Conservation (phyloP, 1,139 yeast genomes). For the Yamadazyma trypodendri region DNA sequence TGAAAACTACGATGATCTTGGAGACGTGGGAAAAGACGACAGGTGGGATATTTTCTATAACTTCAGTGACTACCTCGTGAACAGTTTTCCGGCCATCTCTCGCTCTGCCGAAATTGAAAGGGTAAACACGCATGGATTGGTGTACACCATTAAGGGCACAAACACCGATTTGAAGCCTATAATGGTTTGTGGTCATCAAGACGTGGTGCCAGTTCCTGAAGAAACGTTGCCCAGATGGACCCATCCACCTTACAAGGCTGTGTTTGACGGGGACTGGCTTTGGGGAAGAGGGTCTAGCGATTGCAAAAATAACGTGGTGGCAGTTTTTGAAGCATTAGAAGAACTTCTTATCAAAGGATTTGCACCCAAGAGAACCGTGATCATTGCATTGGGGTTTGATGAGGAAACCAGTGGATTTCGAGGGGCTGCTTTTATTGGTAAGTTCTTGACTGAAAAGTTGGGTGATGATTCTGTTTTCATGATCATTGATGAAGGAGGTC, state of each 20-base stretch:
- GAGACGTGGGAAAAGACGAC: constrained; percentile 31
- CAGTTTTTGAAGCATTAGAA: constrained; percentile 36
- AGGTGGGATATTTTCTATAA: constrained; percentile 27
- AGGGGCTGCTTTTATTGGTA: constrained; percentile 28
- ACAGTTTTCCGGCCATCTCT: constrained; percentile 24
- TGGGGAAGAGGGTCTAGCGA: constrained; percentile 47
- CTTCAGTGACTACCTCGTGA: constrained; percentile 23
- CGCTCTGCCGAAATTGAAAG: constrained; percentile 17
- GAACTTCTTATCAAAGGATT: constrained; percentile 31
- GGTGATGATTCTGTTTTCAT: constrained; percentile 39
- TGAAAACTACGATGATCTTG: constrained; percentile 36
- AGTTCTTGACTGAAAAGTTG: constrained; percentile 25
- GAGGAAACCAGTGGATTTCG: constrained; percentile 40
- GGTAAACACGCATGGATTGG: constrained; percentile 27
- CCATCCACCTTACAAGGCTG: constrained; percentile 37
- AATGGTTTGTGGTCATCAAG: constrained; percentile 43
- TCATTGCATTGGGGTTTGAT: constrained; percentile 46
- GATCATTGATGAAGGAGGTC: constrained; percentile 44
- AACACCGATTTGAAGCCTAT: constrained; percentile 29
- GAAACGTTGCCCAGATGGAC: constrained; percentile 23
- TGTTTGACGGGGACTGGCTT: constrained; percentile 34
- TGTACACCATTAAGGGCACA: constrained; percentile 31
- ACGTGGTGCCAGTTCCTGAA: constrained; percentile 41
- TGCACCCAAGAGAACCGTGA: constrained; percentile 35
- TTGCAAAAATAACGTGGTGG: constrained; percentile 38